phyloP scores from a whole-genome alignment of 2,329 filamentous ascomycete genomes.

The Conoideocrella luteorostrata region DNA sequence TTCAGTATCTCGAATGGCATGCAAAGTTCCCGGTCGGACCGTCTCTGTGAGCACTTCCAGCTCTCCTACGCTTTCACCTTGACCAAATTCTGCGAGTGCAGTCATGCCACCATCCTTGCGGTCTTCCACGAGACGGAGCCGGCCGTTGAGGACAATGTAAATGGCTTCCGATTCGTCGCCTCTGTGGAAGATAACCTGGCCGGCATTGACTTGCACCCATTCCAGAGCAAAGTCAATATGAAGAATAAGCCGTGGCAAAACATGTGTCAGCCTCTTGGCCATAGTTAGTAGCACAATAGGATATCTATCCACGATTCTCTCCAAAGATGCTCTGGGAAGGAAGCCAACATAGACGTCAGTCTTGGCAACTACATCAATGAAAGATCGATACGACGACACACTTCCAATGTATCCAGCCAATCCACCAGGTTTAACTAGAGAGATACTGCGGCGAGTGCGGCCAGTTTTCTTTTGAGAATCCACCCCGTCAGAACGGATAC shows the following conservation, averaged over 20 bases:
- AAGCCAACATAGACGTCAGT: conserved; percentile 98
- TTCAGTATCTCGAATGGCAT: conserved; percentile 95
- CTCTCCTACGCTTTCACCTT: conserved; percentile 96
- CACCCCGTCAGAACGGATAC: background rate
- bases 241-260: conserved; percentile 81
- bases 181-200: conserved; percentile 90
- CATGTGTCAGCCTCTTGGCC: conserved; percentile 86
- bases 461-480: conserved; percentile 32
- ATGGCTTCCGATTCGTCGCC: conserved; percentile 96
- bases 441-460: conserved; percentile 59
- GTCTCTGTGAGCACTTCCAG: conserved; percentile 96
- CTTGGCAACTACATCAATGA: conserved; percentile 94
- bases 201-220: conserved; percentile 94
- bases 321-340: conserved; percentile 74
- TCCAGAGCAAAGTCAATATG: conserved; percentile 98
- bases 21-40: conserved; percentile 78
- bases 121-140: conserved; percentile 78
- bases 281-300: conserved; percentile 90
- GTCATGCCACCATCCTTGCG: conserved; percentile 74
- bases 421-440: conserved; percentile 88
- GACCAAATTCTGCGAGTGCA: conserved; percentile 86
- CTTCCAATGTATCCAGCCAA: conserved; percentile 92
- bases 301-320: conserved; percentile 87
- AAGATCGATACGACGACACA: conserved; percentile 90
- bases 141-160: conserved; percentile 93